These are phyloP conservation scores for Rhodotorula glutinis DNA, from an alignment of 1,284 basidiomycete genomes.

Conservation along the genomic window DNA sequence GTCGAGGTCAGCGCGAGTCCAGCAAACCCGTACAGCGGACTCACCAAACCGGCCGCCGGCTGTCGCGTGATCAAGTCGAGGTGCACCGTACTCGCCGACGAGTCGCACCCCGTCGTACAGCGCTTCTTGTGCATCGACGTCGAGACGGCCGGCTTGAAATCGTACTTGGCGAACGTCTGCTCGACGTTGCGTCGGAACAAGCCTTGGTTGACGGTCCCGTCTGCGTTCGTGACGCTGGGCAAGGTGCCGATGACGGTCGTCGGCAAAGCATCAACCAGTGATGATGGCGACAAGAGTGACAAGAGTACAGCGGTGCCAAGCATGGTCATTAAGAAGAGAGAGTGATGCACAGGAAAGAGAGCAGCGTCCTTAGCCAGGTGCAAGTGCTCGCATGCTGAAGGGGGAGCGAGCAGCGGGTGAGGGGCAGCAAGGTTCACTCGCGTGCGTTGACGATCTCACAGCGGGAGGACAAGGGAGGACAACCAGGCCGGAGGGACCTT, in stretches of 20 bases:
- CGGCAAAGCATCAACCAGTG: constrained; percentile 4
- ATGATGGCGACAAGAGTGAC: background rate
- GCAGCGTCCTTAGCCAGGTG: too few species aligned
- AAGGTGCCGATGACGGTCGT: background rate
- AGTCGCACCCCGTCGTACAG: background rate
- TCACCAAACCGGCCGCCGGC: background rate
- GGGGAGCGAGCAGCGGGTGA: too few species aligned
- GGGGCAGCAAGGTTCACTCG: too few species aligned
- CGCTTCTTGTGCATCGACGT: background rate
- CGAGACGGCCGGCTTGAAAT: background rate
- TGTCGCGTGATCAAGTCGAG: background rate
- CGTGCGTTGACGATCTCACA: too few species aligned
- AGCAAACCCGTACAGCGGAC: background rate
- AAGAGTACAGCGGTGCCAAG: background rate
- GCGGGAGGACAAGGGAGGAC: too few species aligned
- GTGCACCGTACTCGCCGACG: background rate
- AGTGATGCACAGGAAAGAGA: background rate
- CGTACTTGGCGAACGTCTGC: constrained; percentile 4
- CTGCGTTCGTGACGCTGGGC: background rate
- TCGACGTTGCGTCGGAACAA: background rate
- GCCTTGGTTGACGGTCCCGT: background rate
- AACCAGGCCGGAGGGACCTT: too few species aligned
- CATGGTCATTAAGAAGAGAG: background rate
- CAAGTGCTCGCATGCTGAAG: too few species aligned
- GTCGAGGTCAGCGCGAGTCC: too few species aligned